Percentiles rank a stretch among this genome's conserved stretches.
These are phyloP conservation scores for Fistulinella cinereoalba DNA, from an alignment of 1,284 basidiomycete species.

Conservation along the genomic window DNA sequence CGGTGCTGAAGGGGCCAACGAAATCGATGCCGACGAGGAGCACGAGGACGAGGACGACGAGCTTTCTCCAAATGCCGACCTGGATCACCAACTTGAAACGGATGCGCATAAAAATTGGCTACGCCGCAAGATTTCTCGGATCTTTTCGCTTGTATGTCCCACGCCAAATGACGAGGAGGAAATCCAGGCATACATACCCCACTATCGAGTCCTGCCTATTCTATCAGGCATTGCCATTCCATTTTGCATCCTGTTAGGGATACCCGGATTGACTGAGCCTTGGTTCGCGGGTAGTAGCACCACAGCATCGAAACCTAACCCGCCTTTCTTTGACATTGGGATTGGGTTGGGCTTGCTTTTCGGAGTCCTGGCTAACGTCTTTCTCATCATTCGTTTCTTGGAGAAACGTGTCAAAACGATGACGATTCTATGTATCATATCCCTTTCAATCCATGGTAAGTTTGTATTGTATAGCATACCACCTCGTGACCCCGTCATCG, in stretches of 20 bases:
- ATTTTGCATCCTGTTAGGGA: constrained; percentile 77
- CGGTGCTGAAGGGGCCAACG: not conserved
- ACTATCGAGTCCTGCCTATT: constrained; percentile 62
- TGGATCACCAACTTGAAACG: not conserved
- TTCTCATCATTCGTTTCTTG: constrained; percentile 68
- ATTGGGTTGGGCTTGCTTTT: constrained; percentile 67
- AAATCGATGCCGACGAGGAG: constrained; percentile 4
- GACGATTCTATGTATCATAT: constrained; percentile 62
- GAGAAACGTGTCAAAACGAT: constrained; percentile 60
- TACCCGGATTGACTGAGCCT: constrained; percentile 67
- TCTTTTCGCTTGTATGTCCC: constrained; percentile 18
- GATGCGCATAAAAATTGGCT: not conserved
- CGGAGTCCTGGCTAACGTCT: constrained; percentile 68
- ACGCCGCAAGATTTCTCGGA: constrained; percentile 3
- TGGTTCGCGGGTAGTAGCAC: constrained; percentile 64
- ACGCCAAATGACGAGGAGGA: constrained; percentile 24
- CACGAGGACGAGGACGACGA: constrained; percentile 10
- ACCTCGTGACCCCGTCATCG: constrained; percentile 2
- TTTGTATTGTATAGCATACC: not conserved
- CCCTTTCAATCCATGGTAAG: constrained; percentile 67
- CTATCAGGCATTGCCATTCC: constrained; percentile 70
- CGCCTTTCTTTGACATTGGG: constrained; percentile 58
- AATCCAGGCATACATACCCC: constrained; percentile 32
- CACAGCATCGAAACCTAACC: constrained; percentile 53
- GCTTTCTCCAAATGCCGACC: not conserved